Evolutionary conservation across 2,329 filamentous ascomycete species (phyloP).

Genomic region (Akanthomyces uredinophilus): DNA sequence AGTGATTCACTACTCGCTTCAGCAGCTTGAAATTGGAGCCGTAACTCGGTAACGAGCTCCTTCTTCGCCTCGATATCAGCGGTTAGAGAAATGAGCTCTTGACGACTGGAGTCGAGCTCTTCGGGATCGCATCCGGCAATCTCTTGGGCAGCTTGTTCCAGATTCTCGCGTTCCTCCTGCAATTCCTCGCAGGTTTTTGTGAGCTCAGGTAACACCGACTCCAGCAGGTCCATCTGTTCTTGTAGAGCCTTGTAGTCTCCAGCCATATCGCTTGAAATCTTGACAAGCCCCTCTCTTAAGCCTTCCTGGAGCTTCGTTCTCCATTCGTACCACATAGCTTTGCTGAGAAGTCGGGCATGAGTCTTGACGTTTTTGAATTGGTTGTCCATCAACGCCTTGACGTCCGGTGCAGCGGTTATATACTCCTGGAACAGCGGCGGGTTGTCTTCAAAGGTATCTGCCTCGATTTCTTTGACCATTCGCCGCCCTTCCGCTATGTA

Average conservation of each 20-base stretch:
- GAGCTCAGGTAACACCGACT: constrained; percentile 61
- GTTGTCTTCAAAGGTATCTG: constrained; percentile 82
- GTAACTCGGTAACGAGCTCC: constrained; percentile 60
- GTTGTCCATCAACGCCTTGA: constrained; percentile 85
- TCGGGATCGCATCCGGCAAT: constrained; percentile 75
- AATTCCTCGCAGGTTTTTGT: constrained; percentile 57
- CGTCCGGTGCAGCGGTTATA: constrained; percentile 73
- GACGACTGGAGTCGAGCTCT: constrained; percentile 69
- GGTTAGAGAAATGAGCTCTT: constrained; percentile 60
- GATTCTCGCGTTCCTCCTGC: constrained; percentile 56
- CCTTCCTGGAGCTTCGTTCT: constrained; percentile 80
- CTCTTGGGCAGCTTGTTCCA: constrained; percentile 69
- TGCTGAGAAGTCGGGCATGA: constrained; percentile 81
- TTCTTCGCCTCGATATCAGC: constrained; percentile 66
- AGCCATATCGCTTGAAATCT: constrained; percentile 71
- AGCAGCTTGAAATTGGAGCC: constrained; percentile 61
- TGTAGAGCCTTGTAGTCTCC: constrained; percentile 63
- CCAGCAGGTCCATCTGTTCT: constrained; percentile 64
- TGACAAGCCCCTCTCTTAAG: constrained; percentile 73
- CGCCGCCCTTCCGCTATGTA: constrained; percentile 91
- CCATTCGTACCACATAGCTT: constrained; percentile 98
- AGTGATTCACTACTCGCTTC: constrained; percentile 59
- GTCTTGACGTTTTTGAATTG: constrained; percentile 98
- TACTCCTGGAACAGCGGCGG: constrained; percentile 91
- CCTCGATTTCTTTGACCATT: constrained; percentile 87